Percentiles rank a stretch among this genome's conserved stretches.
Conservation (phyloP, 2,329 filamentous ascomycete species). For the Alternaria atra region DNA sequence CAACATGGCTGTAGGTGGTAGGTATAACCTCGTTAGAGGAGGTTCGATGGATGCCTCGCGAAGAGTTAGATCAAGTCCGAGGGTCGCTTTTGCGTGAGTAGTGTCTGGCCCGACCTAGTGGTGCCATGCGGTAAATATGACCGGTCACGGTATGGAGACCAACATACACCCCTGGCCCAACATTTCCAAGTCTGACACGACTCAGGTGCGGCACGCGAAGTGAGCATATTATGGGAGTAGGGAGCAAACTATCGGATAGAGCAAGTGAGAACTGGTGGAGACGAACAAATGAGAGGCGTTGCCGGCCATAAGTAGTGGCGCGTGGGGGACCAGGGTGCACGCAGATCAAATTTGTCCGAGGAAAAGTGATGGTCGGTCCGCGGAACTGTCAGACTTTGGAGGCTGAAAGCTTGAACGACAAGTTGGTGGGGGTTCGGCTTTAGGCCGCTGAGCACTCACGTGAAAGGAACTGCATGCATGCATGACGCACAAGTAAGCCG, state of each 20-base stretch:
- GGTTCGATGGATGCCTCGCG: neutral
- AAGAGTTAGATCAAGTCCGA: neutral
- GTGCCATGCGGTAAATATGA: neutral
- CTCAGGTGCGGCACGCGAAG: neutral
- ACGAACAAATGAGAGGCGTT: slow-evolving; percentile 6
- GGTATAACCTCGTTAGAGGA: neutral
- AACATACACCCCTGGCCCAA: neutral
- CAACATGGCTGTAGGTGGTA: neutral
- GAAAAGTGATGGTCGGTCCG: slow-evolving; percentile 1
- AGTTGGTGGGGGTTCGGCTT: slow-evolving; percentile 1
- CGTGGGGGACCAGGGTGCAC: slow-evolving; percentile 3
- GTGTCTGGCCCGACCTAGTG: neutral
- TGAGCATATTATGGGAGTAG: neutral
- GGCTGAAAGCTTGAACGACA: neutral
- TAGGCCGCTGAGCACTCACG: slow-evolving; percentile 1
- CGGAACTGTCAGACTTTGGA: neutral
- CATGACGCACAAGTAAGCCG: neutral
- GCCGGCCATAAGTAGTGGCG: neutral
- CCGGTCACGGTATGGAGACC: neutral
- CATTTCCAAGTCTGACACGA: neutral
- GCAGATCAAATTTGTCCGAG: slow-evolving; percentile 1
- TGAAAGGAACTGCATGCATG: slow-evolving; percentile 2
- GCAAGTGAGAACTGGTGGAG: neutral
- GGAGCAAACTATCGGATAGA: neutral
- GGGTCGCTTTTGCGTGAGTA: neutral